phyloP scores from a whole-genome alignment of 2,329 filamentous ascomycete species.

The Chaetothyriales sp. region DNA sequence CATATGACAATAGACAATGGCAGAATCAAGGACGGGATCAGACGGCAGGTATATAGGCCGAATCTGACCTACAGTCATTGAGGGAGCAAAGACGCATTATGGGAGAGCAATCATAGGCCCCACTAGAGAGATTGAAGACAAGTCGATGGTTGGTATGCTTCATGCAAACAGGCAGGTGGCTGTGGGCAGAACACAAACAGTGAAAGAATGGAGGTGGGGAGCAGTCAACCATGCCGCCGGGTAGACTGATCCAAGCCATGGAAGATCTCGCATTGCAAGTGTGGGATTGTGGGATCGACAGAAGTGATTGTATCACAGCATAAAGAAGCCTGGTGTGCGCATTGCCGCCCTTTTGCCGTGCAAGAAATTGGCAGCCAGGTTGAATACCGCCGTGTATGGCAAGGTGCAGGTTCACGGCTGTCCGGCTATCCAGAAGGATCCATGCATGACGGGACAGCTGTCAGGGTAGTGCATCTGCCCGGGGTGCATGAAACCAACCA shows the following conservation, averaged over 20 bases:
- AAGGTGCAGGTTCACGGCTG: slow-evolving; percentile 8
- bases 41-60: neutral
- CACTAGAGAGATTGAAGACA: neutral
- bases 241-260: neutral
- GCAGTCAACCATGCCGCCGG: neutral
- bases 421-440: neutral
- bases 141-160: neutral
- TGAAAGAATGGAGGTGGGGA: slow-evolving; percentile 1
- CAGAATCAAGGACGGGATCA: neutral
- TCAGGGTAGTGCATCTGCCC: neutral
- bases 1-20: neutral
- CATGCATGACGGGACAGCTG: neutral
- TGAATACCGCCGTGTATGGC: slow-evolving; percentile 8
- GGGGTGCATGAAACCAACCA: neutral
- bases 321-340: slow-evolving; percentile 1
- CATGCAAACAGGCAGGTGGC: slow-evolving; percentile 18
- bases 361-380: slow-evolving; percentile 6
- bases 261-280: neutral
- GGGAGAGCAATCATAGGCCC: neutral
- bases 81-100: neutral
- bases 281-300: neutral
- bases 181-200: slow-evolving; percentile 16
- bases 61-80: neutral
- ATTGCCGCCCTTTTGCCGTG: neutral
- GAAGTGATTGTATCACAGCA: neutral